phyloP scores from a whole-genome alignment of 257 asterid genomes.

The Solanum etuberosum region DNA sequence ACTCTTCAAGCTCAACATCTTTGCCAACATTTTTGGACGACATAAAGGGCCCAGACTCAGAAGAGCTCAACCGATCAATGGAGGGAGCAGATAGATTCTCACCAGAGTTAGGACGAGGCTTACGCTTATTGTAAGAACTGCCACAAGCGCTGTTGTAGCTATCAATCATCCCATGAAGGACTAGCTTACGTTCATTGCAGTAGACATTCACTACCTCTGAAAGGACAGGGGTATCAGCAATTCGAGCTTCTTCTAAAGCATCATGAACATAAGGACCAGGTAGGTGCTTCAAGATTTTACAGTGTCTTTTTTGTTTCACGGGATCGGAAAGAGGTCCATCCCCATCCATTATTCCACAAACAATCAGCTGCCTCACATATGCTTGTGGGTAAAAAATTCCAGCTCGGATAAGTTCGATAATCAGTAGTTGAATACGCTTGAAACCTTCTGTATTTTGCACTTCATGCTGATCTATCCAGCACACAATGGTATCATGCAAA shows the following conservation, averaged over 20 bases:
- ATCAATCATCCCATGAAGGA: constrained; percentile 52
- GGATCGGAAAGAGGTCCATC: constrained; percentile 42
- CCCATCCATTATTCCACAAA: constrained; percentile 83
- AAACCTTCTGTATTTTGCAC: constrained; percentile 77
- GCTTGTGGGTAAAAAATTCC: constrained; percentile 85
- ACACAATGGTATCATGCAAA: constrained; percentile 80
- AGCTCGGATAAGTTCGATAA: constrained; percentile 59
- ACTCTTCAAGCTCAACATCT: constrained; percentile 52
- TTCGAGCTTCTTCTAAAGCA: constrained; percentile 61
- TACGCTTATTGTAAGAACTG: constrained; percentile 34
- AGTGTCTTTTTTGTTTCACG: constrained; percentile 64
- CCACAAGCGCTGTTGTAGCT: constrained; percentile 22
- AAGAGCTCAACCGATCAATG: constrained; percentile 40
- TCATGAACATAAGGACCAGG: constrained; percentile 52
- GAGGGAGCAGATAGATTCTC: constrained; percentile 40
- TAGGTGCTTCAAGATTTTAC: constrained; percentile 83
- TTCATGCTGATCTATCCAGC: constrained; percentile 99
- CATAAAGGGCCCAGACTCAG: constrained; percentile 25
- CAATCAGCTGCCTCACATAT: constrained; percentile 88
- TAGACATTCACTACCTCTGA: constrained; percentile 57
- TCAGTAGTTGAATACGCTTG: constrained; percentile 66
- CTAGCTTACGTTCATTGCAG: constrained; percentile 72
- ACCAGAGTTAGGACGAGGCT: constrained; percentile 19
- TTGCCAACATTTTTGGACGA: constrained; percentile 16
- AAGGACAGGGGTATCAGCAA: constrained; percentile 35